These are phyloP conservation scores for Mucor circinelloides DNA, from an alignment of 371 early-diverging fungal genomes.

Conservation along the genomic window DNA sequence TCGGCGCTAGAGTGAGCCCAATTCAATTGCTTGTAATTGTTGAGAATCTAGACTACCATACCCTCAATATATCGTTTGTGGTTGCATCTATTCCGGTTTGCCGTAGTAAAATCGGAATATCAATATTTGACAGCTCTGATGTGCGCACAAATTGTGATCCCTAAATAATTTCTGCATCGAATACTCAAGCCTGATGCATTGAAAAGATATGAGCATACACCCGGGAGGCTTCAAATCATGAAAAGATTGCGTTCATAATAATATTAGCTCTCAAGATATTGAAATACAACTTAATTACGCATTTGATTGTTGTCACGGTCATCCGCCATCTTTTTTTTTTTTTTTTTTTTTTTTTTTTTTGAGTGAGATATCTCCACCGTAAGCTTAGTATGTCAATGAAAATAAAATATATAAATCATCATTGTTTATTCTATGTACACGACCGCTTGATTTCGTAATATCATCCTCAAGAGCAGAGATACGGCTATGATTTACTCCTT, in stretches of 20 bases:
- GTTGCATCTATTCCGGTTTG: background rate
- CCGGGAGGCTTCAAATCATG: too few relatives aligned
- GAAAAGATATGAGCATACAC: too few relatives aligned
- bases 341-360: too few relatives aligned
- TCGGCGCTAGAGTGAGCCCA: background rate
- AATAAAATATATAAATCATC: background rate
- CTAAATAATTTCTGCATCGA: too few relatives aligned
- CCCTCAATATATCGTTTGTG: background rate
- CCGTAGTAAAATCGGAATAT: background rate
- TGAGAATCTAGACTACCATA: background rate
- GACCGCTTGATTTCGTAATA: background rate
- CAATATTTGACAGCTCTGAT: background rate
- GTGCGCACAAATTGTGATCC: background rate
- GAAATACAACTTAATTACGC: background rate
- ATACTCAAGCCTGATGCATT: too few relatives aligned
- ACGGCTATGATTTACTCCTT: conserved; percentile 15
- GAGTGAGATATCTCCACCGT: background rate
- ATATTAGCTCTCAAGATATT: too few relatives aligned
- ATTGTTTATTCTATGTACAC: background rate
- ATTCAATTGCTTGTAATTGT: background rate
- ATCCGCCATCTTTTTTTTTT: too few relatives aligned
- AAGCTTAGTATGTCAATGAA: background rate
- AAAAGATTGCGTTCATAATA: too few relatives aligned
- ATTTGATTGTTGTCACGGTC: background rate
- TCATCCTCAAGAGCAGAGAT: background rate